Evolutionary conservation across 371 early-diverging fungal genomes (phyloP).

Genomic region (Encephalitozoon intestinalis): DNA sequence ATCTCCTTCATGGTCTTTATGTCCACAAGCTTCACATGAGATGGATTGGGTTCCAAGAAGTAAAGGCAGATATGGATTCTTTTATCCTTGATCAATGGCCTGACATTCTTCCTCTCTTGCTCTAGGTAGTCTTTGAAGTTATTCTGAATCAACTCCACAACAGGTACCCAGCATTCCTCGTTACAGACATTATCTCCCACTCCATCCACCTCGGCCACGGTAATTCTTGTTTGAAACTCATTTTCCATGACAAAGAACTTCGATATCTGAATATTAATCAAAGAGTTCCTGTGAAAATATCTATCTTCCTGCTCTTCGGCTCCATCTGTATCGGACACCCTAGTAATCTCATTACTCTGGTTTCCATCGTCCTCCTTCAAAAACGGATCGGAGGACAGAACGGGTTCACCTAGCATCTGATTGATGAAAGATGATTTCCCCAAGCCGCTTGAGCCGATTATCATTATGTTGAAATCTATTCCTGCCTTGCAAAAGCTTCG

Average conservation of each 20-base stretch:
- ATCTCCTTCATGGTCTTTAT: constrained; percentile 52
- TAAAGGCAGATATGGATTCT: constrained; percentile 58
- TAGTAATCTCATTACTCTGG: not conserved
- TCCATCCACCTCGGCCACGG: constrained; percentile 51
- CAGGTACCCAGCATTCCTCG: constrained; percentile 33
- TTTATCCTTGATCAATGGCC: constrained; percentile 41
- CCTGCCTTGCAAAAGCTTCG: constrained; percentile 83
- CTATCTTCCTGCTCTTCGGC: not conserved
- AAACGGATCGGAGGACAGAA: constrained; percentile 17
- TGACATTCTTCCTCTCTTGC: constrained; percentile 46
- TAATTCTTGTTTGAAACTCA: constrained; percentile 42
- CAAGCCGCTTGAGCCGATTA: constrained; percentile 70
- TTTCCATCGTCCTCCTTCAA: not conserved
- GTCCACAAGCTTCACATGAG: constrained; percentile 43
- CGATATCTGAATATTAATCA: constrained; percentile 27
- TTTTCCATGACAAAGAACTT: constrained; percentile 33
- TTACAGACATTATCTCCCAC: constrained; percentile 54
- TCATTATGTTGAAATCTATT: constrained; percentile 83
- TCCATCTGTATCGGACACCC: not conserved
- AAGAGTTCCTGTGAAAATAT: not conserved
- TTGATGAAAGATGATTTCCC: constrained; percentile 65
- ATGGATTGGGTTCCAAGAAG: constrained; percentile 41
- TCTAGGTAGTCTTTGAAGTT: constrained; percentile 46
- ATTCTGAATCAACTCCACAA: constrained; percentile 40
- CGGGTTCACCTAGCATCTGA: constrained; percentile 70